These are phyloP conservation scores for Glycyrrhiza uralensis DNA, from an alignment of 306 rosid species.

Conservation along the genomic window DNA sequence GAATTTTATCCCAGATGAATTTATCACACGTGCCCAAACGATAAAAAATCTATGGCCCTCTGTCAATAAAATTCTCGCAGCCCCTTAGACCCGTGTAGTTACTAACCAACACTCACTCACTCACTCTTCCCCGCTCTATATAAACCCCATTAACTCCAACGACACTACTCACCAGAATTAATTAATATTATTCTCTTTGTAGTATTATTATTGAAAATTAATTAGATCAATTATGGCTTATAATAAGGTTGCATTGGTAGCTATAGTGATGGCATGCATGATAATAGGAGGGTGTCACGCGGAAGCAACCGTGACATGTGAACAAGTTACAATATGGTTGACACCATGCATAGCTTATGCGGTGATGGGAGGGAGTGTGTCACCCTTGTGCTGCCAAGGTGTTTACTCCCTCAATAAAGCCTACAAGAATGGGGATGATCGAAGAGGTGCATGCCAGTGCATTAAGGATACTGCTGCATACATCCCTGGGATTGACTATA, in stretches of 20 bases:
- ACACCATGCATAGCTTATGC: conserved; percentile 62
- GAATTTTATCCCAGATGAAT: background rate
- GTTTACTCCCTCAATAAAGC: conserved; percentile 43
- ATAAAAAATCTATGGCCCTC: background rate
- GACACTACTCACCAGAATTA: background rate
- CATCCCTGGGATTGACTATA: conserved; percentile 51
- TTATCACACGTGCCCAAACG: background rate
- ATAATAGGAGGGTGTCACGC: background rate
- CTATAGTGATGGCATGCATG: conserved; percentile 28
- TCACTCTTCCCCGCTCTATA: conserved; percentile 22
- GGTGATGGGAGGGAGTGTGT: conserved; percentile 50
- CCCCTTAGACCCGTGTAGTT: background rate
- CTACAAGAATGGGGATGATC: conserved; percentile 29
- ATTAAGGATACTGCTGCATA: conserved; percentile 38
- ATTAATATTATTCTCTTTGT: too few relatives aligned
- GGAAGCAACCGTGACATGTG: conserved; percentile 43
- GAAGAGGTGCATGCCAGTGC: conserved; percentile 53
- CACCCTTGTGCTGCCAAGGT: conserved; percentile 58
- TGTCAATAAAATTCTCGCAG: background rate
- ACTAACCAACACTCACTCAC: background rate
- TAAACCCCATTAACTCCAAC: background rate
- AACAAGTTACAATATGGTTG: conserved; percentile 37
- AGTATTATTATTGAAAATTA: background rate
- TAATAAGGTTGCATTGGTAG: conserved; percentile 9
- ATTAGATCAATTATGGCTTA: background rate